Conservation (phyloP, 2,329 filamentous ascomycete genomes). For the Rosellinia necatrix region DNA sequence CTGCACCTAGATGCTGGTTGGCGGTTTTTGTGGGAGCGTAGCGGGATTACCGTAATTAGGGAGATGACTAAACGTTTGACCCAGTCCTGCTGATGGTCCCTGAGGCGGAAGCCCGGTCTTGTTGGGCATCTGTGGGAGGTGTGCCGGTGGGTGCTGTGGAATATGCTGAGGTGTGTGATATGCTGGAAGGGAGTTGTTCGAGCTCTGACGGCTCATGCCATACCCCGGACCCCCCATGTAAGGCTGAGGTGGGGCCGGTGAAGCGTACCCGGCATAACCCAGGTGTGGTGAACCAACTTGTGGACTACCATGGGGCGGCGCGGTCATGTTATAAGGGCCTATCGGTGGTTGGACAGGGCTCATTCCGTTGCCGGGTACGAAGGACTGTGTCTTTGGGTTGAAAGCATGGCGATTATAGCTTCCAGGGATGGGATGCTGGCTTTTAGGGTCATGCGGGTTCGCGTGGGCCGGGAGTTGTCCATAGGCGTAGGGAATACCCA, state of each 20-base stretch:
- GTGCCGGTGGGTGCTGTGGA: conserved; percentile 46
- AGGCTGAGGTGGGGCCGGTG: conserved; percentile 50
- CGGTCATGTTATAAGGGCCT: conserved; percentile 53
- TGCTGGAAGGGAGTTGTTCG: conserved; percentile 57
- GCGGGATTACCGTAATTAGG: conserved; percentile 65
- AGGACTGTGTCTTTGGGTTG: conserved; percentile 92
- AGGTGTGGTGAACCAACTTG: conserved; percentile 58
- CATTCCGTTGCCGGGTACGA: conserved; percentile 70
- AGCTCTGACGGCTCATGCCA: conserved; percentile 61
- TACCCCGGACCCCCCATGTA: conserved; percentile 53
- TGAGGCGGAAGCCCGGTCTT: conserved; percentile 50
- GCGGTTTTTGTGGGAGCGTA: conserved; percentile 63
- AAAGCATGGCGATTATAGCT: conserved; percentile 85
- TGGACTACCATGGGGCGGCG: conserved; percentile 55
- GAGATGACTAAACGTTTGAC: conserved; percentile 57
- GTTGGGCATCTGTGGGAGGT: conserved; percentile 51
- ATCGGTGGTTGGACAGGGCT: conserved; percentile 53
- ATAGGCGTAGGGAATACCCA: conserved; percentile 69
- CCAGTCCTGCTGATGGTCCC: conserved; percentile 40
- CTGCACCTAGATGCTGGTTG: conserved; percentile 50
- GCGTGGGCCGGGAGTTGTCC: conserved; percentile 75
- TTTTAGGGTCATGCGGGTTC: conserved; percentile 72
- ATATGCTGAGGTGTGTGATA: conserved; percentile 51
- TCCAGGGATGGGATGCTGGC: conserved; percentile 81
- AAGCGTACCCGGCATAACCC: conserved; percentile 54